Base-by-base conservation (phyloP, 257 asterid genomes). In the Asclepias syriaca region DNA sequence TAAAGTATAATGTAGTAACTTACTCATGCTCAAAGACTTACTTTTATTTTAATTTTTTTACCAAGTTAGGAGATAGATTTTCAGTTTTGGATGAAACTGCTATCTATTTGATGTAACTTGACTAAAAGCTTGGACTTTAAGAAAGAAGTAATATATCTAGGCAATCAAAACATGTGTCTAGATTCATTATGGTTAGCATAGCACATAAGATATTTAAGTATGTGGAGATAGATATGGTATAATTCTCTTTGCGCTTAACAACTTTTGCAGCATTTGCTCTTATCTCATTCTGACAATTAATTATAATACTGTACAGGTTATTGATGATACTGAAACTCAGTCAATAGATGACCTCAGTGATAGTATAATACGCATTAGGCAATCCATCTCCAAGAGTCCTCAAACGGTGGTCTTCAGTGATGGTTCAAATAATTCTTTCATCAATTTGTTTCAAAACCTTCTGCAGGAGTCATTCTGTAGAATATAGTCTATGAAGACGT, bases 391-490 rank as follows among this genome's bases (percentile, higher is more conserved):
- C 53, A 85, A 88, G 75, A 84, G 71, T 74, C 85, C 83, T 67
- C 95, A 78, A 75, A 83, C 84, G 2, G 84, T 87, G 71, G 85
- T 86, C 75, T 88, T 90, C 81, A 78, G 86, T 69, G 89, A 87
- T 74, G 71, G 82, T 81, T 65, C 57, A 70, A 83, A 75, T 73
- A 72, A 69, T 45, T 72, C 69, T 40, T 82, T 85, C 74, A 66
- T 64, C 50, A 65, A 83, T 66, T 73, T 70, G 68, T 55, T 75
- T 75, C 75, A 78, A 82, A 80, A 83, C 76, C 79, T 82, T 78
- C 63, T 78, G 65, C 81, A 65, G 59, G 83, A 61, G 21, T 74
- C 89, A 46, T 50, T 56, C 67, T 55, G 77, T 72, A 77, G 78
- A 81, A 82, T 79, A 84, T 76, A 43, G 48, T 66, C 16, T 21